Evolutionary conservation across 192 early-diverging fungal species (phyloP), one percentile per base, ranked within the genome.

Genomic region (Rhizophagus clarus): DNA sequence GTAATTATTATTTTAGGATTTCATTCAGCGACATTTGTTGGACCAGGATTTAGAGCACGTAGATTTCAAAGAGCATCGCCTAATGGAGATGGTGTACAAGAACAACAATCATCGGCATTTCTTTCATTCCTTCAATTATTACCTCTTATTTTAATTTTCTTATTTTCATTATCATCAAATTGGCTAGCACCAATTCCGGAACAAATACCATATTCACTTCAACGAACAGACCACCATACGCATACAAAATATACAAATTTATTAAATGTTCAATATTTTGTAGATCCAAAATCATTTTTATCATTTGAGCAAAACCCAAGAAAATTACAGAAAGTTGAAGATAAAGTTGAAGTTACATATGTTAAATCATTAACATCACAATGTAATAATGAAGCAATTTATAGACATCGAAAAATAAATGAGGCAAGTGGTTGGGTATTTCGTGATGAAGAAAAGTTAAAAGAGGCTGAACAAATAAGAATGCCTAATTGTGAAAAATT

Each of bases 201-300:
- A 62, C 75, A 47, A 83, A 85, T 69, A 76, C 80, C 81, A 28
- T 98, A 91, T 81, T 86, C 91, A 14, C 94, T 97, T 73, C 82
- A 90, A 29, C 83, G 72, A 6, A 86, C 85, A 4, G 79, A 81
- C 2, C 74, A 79, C 8, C 92, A 93, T 80, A 84, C 87, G 12
- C 63, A 88, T 49, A 42, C 72, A 61, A 88, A 92, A 20, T 72
- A 72, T 26, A 97, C 97, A 8, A 64, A 78, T 3, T 61, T 73
- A n/a, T 90, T 91, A 62, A 83, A 88, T 10, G 90, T 97, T 3
- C 85, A 81, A 14, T 98, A 96, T 84, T 98, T 88, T 84, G 94
- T 98, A n/a, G 91, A 97, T 42, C 88, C 83, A 79, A 76, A 72
- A 31, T 76, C 67, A 73, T 87, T 90, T 83, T 72, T 20, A 24